Conservation (phyloP, 2,329 filamentous ascomycete species). For the Microascus cirrosus region DNA sequence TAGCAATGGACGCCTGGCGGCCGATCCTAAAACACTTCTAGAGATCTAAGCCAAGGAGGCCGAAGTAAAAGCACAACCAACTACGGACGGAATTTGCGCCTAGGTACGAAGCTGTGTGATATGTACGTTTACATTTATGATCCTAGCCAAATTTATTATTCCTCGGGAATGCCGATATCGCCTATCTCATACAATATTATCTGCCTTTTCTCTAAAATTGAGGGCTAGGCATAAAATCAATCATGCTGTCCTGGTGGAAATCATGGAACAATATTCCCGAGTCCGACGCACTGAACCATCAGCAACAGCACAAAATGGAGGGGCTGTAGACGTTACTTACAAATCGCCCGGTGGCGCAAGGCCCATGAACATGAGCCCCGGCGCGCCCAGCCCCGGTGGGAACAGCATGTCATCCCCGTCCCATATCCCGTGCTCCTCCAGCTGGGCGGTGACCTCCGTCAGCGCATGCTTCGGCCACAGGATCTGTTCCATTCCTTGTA, state of each 20-base stretch:
- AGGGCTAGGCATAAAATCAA: not conserved
- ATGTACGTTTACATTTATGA: too few species aligned
- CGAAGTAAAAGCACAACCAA: too few species aligned
- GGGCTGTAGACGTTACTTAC: not conserved
- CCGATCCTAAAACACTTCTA: too few species aligned
- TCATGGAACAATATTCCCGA: not conserved
- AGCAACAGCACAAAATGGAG: not conserved
- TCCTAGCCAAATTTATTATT: too few species aligned
- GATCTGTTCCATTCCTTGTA: slow-evolving; percentile 16
- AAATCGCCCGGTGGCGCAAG: not conserved
- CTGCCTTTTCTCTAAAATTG: not conserved
- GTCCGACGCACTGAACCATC: not conserved
- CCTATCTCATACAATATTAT: too few species aligned
- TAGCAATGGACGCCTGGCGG: too few species aligned
- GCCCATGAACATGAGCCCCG: slow-evolving; percentile 1
- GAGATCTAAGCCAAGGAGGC: too few species aligned
- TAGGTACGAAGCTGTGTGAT: too few species aligned
- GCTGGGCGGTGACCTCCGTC: slow-evolving; percentile 12
- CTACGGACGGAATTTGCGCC: too few species aligned
- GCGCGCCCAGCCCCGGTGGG: not conserved
- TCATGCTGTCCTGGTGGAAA: not conserved
- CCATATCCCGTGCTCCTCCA: slow-evolving; percentile 3
- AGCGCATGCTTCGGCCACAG: slow-evolving; percentile 13
- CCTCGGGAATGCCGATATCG: too few species aligned
- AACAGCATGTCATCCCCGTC: not conserved